Base-by-base conservation (phyloP, 148 eudicot species). In the Silene conica region DNA sequence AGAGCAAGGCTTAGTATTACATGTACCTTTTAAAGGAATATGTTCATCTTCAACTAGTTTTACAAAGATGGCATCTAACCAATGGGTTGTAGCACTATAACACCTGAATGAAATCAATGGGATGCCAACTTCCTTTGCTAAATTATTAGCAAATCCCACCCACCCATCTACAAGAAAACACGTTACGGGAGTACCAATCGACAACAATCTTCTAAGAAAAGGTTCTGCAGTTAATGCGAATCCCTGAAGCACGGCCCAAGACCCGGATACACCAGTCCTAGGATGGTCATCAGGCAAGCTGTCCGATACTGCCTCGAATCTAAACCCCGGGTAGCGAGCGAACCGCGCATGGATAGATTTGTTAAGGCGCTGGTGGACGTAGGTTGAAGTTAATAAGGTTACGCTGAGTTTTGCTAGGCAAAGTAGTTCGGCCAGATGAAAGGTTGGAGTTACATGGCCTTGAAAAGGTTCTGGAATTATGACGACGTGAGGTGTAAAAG, bases 381-480 rank as follows among this genome's bases (percentile, higher is more conserved):
- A 22, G 38, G 57, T 69, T 6, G 72, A 21, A 23, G 34, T 69
- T 21, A 69, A 6, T 6, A 69, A 13, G 38, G 72, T 69, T 48
- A 69, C 13, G 72, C 50, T 50, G 7, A 69, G 0, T 13, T 69
- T 69, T 69, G 58, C 34, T 0, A 21, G 34, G 72, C 72, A 48
- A 0, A 69, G 38, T 3, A 69, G 38, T 22, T 69, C 38, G 13
- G 72, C 72, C 5, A 69, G 14, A 31, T 69, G 72, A 22, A 69
- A 57, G 20, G 25, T 48, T 2, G 72, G 72, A 6, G 72, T 69
- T 10, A 69, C 72, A 69, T 69, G 72, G 19, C 58, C 72, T 23
- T 69, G 72, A 15, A 69, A 1, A 12, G 72, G 72, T 10, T 48
- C 19, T 22, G 72, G 72, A 22, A 69, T 69, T 22, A 69, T 14